Conservation (phyloP, 116 monocot species). For the Posidonia oceanica region DNA sequence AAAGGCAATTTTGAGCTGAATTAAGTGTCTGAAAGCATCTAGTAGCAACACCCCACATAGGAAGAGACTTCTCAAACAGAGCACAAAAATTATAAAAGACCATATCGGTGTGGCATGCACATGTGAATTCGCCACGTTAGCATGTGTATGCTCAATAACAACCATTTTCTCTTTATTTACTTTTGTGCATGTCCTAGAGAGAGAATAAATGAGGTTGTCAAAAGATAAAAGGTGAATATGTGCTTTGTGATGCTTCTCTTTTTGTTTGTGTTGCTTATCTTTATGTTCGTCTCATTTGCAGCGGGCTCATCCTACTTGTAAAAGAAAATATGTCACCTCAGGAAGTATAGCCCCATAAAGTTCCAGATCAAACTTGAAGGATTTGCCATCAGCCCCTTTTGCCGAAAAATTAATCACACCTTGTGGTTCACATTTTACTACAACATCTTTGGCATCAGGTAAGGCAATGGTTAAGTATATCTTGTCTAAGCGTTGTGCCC, state of each 20-base stretch:
- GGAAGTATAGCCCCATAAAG: slow-evolving; percentile 54
- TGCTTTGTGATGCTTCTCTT: not conserved
- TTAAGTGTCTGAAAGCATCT: too few species aligned
- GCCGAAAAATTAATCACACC: slow-evolving; percentile 69
- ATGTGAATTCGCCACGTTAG: too few species aligned
- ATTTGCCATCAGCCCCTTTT: slow-evolving; percentile 32
- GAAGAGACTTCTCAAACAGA: too few species aligned
- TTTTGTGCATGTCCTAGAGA: too few species aligned
- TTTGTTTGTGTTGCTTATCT: not conserved
- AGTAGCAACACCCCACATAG: too few species aligned
- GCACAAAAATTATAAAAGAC: too few species aligned
- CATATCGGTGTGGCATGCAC: too few species aligned
- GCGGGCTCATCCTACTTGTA: too few species aligned
- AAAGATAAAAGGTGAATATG: not conserved
- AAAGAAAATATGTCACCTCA: slow-evolving; percentile 27
- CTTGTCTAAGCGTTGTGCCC: slow-evolving; percentile 84
- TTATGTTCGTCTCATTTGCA: too few species aligned
- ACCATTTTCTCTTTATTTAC: too few species aligned
- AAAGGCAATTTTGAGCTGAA: too few species aligned
- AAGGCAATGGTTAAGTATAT: slow-evolving; percentile 65
- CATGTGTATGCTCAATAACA: too few species aligned
- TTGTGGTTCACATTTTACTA: slow-evolving; percentile 36
- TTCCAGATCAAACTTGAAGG: slow-evolving; percentile 46
- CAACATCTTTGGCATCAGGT: slow-evolving; percentile 76
- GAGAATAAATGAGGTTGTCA: not conserved